These are phyloP conservation scores for Mallotus nudiflorus DNA, from an alignment of 345 rosid genomes.

Conservation along the genomic window DNA sequence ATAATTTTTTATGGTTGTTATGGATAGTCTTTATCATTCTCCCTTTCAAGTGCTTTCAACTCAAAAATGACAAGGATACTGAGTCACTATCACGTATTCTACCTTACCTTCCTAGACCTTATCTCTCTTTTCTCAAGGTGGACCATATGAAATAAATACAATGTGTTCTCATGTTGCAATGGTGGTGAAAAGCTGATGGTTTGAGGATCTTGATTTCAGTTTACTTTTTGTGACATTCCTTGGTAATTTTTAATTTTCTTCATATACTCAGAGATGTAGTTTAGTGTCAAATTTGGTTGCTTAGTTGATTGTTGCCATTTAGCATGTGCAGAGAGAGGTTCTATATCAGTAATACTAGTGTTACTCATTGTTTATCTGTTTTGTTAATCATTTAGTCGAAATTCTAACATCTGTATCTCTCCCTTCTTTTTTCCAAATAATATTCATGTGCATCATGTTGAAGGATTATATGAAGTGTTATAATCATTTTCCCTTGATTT, in stretches of 20 bases:
- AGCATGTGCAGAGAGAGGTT: not conserved
- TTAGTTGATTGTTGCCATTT: not conserved
- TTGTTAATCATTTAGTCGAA: not conserved
- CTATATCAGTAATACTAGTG: not conserved
- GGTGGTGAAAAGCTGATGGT: not conserved
- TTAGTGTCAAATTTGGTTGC: not conserved
- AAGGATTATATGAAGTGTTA: not conserved
- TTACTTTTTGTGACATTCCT: no score
- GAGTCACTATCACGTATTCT: no score
- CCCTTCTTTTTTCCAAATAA: not conserved
- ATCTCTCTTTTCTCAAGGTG: not conserved
- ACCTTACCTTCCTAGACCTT: no score
- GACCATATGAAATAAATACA: not conserved
- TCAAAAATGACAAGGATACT: no score
- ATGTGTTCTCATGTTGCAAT: not conserved
- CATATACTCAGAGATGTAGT: not conserved
- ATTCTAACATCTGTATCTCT: no score
- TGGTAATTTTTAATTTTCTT: not conserved
- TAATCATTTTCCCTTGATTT: constrained; percentile 21
- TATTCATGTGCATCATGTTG: no score
- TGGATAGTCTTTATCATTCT: no score
- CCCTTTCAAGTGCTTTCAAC: no score
- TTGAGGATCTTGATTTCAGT: not conserved
- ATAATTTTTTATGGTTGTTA: no score
- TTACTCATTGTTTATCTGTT: not conserved